Percentiles rank a stretch among this genome's conserved stretches.
These are phyloP conservation scores for Phoma sp. DNA, from an alignment of 2,329 filamentous ascomycete species.

Conservation along the genomic window DNA sequence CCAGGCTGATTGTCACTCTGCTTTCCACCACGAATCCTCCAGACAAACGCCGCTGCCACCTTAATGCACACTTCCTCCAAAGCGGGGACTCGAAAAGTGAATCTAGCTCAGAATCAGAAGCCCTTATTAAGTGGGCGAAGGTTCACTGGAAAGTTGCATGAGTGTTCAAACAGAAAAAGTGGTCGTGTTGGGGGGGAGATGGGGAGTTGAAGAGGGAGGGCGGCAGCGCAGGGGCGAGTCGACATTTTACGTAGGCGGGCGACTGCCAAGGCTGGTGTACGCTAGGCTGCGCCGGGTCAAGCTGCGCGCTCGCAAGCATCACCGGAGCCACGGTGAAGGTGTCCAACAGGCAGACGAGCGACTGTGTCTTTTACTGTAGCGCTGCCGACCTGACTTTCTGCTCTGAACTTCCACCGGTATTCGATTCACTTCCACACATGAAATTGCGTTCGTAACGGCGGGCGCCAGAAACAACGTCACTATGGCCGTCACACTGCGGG, in stretches of 20 bases:
- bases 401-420: not conserved
- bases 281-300: slow-evolving; percentile 29
- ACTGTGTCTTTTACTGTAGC: slow-evolving; percentile 23
- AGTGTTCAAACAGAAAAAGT: slow-evolving; percentile 40
- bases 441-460: slow-evolving; percentile 32
- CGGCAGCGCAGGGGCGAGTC: slow-evolving; percentile 30
- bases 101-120: slow-evolving; percentile 47
- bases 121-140: slow-evolving; percentile 49
- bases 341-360: slow-evolving; percentile 25
- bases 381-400: not conserved
- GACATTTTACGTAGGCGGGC: slow-evolving; percentile 30
- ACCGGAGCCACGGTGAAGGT: slow-evolving; percentile 10
- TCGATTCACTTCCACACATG: slow-evolving; percentile 26
- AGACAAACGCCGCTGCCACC: slow-evolving; percentile 41
- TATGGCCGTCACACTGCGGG: slow-evolving; percentile 60
- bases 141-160: slow-evolving; percentile 47
- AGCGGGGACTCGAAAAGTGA: slow-evolving; percentile 39
- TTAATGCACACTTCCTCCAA: slow-evolving; percentile 41
- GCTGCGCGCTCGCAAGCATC: slow-evolving; percentile 18
- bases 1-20: slow-evolving; percentile 41
- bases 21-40: slow-evolving; percentile 33
- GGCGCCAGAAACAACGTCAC: slow-evolving; percentile 27
- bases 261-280: slow-evolving; percentile 25
- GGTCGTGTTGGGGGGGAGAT: slow-evolving; percentile 19
- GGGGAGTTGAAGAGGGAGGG: slow-evolving; percentile 35